Base-by-base conservation (phyloP, 768 basidiomycete genomes). In the Psilocybe sp. region DNA sequence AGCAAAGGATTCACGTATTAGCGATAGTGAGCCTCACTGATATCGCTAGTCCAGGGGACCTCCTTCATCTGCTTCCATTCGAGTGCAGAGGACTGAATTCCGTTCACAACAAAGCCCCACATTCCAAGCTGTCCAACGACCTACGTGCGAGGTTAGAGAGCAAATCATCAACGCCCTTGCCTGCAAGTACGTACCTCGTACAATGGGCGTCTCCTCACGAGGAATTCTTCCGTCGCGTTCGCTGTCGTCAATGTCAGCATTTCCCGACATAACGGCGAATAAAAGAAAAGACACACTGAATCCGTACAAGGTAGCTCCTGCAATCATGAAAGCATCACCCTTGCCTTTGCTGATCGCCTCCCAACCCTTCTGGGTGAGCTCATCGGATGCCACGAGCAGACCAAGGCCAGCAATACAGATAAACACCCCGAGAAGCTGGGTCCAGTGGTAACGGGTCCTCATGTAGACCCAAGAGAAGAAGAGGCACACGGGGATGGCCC, bases 401-500 rank as follows among this genome's bases (percentile, higher is more conserved):
- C 84, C 92, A 18, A 93, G 77, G 1, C 91, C 92, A 23, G 71
- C 79, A 36, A 92, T 61, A 60, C 88, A 92, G 45, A 93, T 76
- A 32, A 84, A 52, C 35, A 90, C 73, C 19, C 92, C 90, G 52
- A 91, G 61, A 36, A 91, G 55, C 68, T 94, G 92, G 0, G 88
- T 89, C 87, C 87, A 91, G 50, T 89, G 87, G 63, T 89, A 92
- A 62, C 64, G 80, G 13, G 82, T 80, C 33, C 85, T 80, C 81
- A 93, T 83, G 69, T 89, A 93, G 8, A 93, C 46, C 81, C 84
- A 94, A 28, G 84, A 84, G 67, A 93, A 83, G 68, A 89, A 77
- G 63, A 93, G 71, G 65, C 92, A 93, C 11, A 89, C 80, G 19
- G 92, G 92, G 59, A 92, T 94, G 1, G 92, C 92, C 91, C 90